phyloP scores from a whole-genome alignment of 2,329 filamentous ascomycete species.

The Trichoderma polysporum region DNA sequence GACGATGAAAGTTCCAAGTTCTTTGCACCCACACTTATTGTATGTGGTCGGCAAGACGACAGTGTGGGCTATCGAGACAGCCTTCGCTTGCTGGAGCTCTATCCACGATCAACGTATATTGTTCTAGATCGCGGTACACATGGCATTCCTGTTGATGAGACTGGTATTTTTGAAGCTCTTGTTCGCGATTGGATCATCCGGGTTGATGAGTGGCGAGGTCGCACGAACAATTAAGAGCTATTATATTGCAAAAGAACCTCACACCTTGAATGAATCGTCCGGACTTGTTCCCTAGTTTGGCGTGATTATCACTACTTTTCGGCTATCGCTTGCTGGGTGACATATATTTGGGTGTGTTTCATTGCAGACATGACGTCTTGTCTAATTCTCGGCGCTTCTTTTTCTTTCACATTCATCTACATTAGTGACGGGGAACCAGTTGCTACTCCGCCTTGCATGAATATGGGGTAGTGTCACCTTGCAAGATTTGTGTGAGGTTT shows the following conservation, averaged over 20 bases:
- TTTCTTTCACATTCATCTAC: background rate
- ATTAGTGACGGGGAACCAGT: too few species aligned
- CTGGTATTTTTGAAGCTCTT: conserved; percentile 19
- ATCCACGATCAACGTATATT: conserved; percentile 20
- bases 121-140: conserved; percentile 22
- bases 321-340: too few species aligned
- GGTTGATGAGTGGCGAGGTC: conserved; percentile 19
- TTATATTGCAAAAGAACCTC: too few species aligned
- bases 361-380: background rate
- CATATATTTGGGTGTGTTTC: background rate
- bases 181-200: conserved; percentile 21
- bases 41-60: conserved; percentile 21
- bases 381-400: background rate
- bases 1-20: conserved; percentile 3
- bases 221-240: background rate
- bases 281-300: too few species aligned
- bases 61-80: conserved; percentile 21
- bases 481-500: too few species aligned
- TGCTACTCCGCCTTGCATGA: background rate
- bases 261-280: too few species aligned
- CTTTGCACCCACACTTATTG: conserved; percentile 20
- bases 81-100: conserved; percentile 19
- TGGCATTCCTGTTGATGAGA: conserved; percentile 21
- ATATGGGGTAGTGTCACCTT: too few species aligned
- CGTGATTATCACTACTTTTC: too few species aligned